These are phyloP conservation scores for Exophiala mesophila DNA, from an alignment of 2,329 filamentous ascomycete genomes.

Conservation along the genomic window DNA sequence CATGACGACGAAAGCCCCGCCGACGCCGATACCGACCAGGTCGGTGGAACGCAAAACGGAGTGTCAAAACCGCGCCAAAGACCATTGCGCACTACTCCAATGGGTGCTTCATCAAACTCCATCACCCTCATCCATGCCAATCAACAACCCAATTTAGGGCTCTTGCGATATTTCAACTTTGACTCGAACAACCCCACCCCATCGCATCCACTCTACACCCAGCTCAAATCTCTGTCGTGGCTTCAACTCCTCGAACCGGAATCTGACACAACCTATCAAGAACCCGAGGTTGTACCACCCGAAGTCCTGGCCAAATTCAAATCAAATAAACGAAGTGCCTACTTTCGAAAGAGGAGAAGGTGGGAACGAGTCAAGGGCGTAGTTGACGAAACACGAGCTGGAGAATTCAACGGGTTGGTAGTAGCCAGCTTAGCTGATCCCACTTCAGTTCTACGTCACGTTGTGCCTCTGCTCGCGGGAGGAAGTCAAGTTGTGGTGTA, in stretches of 20 bases:
- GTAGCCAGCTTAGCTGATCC: slow-evolving; percentile 80
- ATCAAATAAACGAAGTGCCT: slow-evolving; percentile 73
- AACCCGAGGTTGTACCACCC: slow-evolving; percentile 56
- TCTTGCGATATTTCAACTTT: slow-evolving; percentile 86
- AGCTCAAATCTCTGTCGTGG: slow-evolving; percentile 84
- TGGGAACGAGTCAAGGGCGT: slow-evolving; percentile 69
- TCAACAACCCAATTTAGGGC: slow-evolving; percentile 78
- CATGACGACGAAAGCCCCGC: slow-evolving; percentile 8
- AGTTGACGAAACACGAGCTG: slow-evolving; percentile 68
- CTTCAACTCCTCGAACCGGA: slow-evolving; percentile 78
- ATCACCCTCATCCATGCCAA: slow-evolving; percentile 77
- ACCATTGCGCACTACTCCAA: slow-evolving; percentile 24
- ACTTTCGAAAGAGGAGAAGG: slow-evolving; percentile 81
- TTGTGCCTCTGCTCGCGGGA: slow-evolving; percentile 74
- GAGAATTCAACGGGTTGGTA: slow-evolving; percentile 77
- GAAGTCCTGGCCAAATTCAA: slow-evolving; percentile 67
- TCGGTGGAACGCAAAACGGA: slow-evolving; percentile 4
- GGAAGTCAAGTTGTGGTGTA: slow-evolving; percentile 84
- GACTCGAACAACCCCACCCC: slow-evolving; percentile 62
- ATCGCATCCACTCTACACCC: slow-evolving; percentile 71
- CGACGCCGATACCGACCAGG: slow-evolving; percentile 13
- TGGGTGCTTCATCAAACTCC: slow-evolving; percentile 65
- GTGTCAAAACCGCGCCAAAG: slow-evolving; percentile 27
- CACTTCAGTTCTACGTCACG: slow-evolving; percentile 65
- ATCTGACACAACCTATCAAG: slow-evolving; percentile 67